Evolutionary conservation across 2,329 filamentous ascomycete species (phyloP).

Genomic region (Ophiostoma triangulosporum): DNA sequence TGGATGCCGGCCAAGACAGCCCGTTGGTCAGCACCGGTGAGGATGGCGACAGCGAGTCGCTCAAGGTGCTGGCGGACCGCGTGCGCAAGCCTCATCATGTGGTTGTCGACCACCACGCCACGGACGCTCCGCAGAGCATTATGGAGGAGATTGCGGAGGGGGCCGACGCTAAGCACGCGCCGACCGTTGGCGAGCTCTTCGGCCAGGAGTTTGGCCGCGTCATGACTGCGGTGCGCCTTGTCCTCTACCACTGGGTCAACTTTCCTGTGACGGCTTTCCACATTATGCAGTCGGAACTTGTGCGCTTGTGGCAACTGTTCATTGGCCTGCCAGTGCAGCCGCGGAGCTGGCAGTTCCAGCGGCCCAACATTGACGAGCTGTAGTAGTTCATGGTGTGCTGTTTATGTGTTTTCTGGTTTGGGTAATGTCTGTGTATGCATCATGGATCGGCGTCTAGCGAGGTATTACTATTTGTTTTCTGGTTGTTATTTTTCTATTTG

Average conservation of each 20-base stretch:
- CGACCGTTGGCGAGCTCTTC: conserved; percentile 43
- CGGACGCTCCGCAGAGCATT: conserved; percentile 25
- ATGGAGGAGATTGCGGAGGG: background rate
- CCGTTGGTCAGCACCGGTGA: conserved; percentile 17
- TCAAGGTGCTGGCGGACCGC: conserved; percentile 18
- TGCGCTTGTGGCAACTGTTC: conserved; percentile 35
- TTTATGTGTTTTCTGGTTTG: background rate
- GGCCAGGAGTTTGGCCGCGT: conserved; percentile 51
- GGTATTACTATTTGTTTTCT: background rate
- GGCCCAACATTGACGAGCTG: conserved; percentile 35
- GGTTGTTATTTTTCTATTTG: background rate
- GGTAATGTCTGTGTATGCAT: background rate
- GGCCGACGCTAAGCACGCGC: conserved; percentile 22
- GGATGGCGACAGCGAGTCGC: conserved; percentile 13
- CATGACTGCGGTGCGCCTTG: conserved; percentile 46
- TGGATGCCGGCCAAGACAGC: conserved; percentile 24
- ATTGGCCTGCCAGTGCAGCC: conserved; percentile 38
- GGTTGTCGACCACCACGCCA: conserved; percentile 18
- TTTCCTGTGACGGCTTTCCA: conserved; percentile 46
- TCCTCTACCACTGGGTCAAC: conserved; percentile 56
- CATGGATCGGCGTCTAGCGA: conserved; percentile 2
- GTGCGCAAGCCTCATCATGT: conserved; percentile 32
- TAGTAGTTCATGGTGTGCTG: conserved; percentile 14
- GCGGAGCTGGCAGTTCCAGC: conserved; percentile 32
- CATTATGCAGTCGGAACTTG: conserved; percentile 31